Evolutionary conservation across 345 rosid species (phyloP), one percentile per base, ranked within the genome.

Genomic region (Salix koriyanagi): DNA sequence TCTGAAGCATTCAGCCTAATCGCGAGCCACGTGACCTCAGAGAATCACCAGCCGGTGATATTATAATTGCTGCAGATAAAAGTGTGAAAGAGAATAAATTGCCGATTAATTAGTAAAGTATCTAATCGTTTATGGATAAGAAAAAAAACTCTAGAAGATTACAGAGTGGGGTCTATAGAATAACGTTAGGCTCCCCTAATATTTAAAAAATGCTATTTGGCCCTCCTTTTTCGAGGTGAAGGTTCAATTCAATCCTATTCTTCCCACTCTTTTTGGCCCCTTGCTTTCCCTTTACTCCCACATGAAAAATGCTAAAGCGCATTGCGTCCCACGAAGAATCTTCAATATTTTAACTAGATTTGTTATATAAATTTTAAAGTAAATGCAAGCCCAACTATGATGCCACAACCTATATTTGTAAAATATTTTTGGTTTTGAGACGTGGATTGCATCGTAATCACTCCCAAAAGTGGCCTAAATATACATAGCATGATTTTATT

Each of bases 121-220:
- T 62, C 46, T 42, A 9, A 76, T 15, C 23, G 74, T 56, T 61
- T 60, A 23, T 64, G 75, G 75, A 77, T 77, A 77, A 77, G 18
- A 28, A 21, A 67, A 16, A 7, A 2, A 39, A 50, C 14, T 41
- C 44, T 10, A 41, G 44, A 41, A 39, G 19, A 67, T 19, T 52
- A 67, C 73, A 23, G 0, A 16, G 18, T 30, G 44, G 34, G 67
- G 52, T 58, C 36, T 32, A 2, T 4, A 36, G 71, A 46, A 65
- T 73, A 61, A 73, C 76, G 67, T 32, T 32, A 48, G 15, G 9
- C 71, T 34, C 65, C 64, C 23, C 39, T 3, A 0, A 0, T 13
- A 25, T 32, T 46, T 26, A 12, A 16, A 21, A 65, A 64, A 26
- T 44, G 34, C 54, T 28, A 65, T 23, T 46, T 7, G 26, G 26